Evolutionary conservation across 164 flowering plant genomes (phyloP).

Genomic region (Chimonanthus salicifolius): DNA sequence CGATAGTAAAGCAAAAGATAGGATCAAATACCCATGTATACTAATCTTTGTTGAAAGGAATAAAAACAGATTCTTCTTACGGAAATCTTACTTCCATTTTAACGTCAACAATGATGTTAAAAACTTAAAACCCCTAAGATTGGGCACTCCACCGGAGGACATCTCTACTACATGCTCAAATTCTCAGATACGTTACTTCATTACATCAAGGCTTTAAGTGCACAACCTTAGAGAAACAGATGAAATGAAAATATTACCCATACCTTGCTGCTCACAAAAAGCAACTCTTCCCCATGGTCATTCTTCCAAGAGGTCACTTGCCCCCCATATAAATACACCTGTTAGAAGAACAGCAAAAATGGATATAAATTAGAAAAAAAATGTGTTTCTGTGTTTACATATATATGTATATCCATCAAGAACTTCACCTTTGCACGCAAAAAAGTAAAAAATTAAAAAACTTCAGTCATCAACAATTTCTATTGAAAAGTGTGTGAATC

Average conservation of each 20-base stretch:
- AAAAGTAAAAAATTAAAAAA: too few species aligned
- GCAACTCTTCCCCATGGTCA: slow-evolving; percentile 87
- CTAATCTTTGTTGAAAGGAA: background rate
- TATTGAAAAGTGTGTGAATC: too few species aligned
- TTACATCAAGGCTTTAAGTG: background rate
- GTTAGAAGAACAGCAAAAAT: slow-evolving; percentile 2
- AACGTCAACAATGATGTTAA: background rate
- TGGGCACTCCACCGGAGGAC: background rate
- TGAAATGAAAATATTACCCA: background rate
- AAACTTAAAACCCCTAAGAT: background rate
- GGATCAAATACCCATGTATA: background rate
- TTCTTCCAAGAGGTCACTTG: slow-evolving; percentile 99
- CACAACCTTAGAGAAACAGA: background rate
- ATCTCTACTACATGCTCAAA: background rate
- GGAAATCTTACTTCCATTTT: background rate
- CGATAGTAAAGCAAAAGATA: background rate
- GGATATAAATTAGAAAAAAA: background rate
- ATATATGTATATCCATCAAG: too few species aligned
- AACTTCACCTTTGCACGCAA: too few species aligned
- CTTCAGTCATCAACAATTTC: too few species aligned
- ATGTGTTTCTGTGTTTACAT: too few species aligned
- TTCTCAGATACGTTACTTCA: too few species aligned
- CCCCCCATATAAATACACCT: slow-evolving; percentile 81
- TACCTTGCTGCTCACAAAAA: slow-evolving; percentile 85
- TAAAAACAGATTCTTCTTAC: background rate